Evolutionary conservation across 108 stramenopile genomes (phyloP), one percentile per base, ranked within the genome.

Genomic region (Fistulifera pelliculosa): DNA sequence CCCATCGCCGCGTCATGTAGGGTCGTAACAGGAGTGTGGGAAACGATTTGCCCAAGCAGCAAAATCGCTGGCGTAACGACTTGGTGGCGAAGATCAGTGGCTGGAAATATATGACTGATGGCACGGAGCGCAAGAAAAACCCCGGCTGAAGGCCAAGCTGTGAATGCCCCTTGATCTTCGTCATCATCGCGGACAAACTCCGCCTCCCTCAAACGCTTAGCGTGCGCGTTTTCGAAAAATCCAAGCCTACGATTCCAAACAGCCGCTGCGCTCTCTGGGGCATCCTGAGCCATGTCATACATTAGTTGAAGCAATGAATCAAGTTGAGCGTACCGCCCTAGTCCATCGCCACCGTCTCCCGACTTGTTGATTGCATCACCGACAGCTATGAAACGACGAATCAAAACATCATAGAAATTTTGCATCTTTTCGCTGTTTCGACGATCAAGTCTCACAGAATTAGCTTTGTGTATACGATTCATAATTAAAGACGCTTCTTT

Each of bases 361-460:
- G 76, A 73, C 38, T 52, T 51, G 41, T 68, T 73, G 31, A 87
- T 81, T 11, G 87, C 86, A 54, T 90, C 87, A 24, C 88, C 89
- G n/a, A 94, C 83, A 1, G 80, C 86, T 22, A 87, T 71, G 50
- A 94, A 97, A 49, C 94, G 73, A 27, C 88, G 77, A 40, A 95
- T 59, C 41, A 96, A 78, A 0, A 97, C 89, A 47, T 90, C 89
- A 55, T 94, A 95, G 60, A 92, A 95, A 51, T 94, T 94, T 63
- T 94, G 92, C 92, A 97, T 93, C 25, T 64, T 75, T 60, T 94
- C 90, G 52, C 73, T 83, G 62, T 96, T 94, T 42, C 81, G 62
- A 41, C 85, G 80, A 65, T 92, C 85, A 23, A 97, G 70, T 21
- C 81, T 65, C 4, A 90, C 83, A 8, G 83, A 90, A 62, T 94